phyloP scores from a whole-genome alignment of 768 basidiomycete genomes.

The Hypholoma fasciculare region DNA sequence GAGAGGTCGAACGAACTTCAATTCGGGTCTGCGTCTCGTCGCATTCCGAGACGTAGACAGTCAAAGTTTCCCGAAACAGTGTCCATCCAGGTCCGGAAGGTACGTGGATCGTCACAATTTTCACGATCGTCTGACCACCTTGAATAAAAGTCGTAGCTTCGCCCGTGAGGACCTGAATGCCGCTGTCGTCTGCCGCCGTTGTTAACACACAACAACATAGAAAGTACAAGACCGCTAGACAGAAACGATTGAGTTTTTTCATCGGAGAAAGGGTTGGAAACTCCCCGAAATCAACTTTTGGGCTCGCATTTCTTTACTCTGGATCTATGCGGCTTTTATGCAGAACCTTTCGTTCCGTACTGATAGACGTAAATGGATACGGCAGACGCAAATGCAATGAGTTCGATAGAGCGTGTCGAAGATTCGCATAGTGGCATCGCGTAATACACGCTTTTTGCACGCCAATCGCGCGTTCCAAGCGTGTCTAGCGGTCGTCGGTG shows the following conservation, averaged over 20 bases:
- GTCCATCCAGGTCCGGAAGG: constrained; percentile 1
- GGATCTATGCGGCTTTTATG: too few relatives aligned
- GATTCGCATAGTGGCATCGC: not conserved
- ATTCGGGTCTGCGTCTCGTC: constrained; percentile 3
- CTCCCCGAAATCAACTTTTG: too few relatives aligned
- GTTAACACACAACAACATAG: not conserved
- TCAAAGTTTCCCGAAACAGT: not conserved
- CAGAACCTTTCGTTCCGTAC: too few relatives aligned
- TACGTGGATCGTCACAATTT: not conserved
- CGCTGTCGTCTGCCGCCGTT: not conserved
- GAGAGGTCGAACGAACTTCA: constrained; percentile 3
- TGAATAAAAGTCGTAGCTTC: not conserved
- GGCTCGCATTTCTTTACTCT: too few relatives aligned
- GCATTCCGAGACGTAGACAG: constrained; percentile 3
- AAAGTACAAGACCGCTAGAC: not conserved
- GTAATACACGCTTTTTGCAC: not conserved
- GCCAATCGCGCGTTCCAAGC: not conserved
- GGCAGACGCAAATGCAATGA: too few relatives aligned
- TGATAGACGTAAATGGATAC: too few relatives aligned
- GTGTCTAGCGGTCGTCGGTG: not conserved
- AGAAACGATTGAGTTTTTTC: too few relatives aligned
- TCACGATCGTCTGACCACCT: not conserved
- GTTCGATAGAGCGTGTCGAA: too few relatives aligned
- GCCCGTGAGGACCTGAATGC: not conserved
- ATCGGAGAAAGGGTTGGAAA: too few relatives aligned